Conservation (phyloP, 1,284 basidiomycete genomes). For the Ganoderma multipileum region DNA sequence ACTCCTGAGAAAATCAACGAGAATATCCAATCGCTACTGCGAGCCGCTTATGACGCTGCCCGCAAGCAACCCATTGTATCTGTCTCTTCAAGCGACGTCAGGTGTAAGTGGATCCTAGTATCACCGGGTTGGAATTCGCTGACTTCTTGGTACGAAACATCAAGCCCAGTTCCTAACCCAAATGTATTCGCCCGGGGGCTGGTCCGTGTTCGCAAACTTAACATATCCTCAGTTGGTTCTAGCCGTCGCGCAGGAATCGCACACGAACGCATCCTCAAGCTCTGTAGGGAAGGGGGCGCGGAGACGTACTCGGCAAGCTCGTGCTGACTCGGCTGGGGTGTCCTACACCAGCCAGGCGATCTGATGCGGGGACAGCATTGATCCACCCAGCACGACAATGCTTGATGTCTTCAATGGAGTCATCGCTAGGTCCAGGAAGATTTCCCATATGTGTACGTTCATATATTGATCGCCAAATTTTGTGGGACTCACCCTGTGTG, state of each 20-base stretch:
- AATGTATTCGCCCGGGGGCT: constrained; percentile 4
- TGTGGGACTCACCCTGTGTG: not conserved
- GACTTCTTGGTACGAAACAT: not conserved
- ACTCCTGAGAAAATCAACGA: constrained; percentile 14
- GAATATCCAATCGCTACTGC: constrained; percentile 15
- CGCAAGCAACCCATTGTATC: constrained; percentile 13
- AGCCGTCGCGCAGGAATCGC: not conserved
- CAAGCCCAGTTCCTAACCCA: not conserved
- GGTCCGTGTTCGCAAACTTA: constrained; percentile 9
- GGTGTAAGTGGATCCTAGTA: constrained; percentile 6
- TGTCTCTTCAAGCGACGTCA: constrained; percentile 15
- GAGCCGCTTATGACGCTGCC: constrained; percentile 16
- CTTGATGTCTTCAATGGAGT: constrained; percentile 25
- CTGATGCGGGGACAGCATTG: constrained; percentile 30
- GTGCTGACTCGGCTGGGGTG: not conserved
- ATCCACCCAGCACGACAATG: constrained; percentile 23
- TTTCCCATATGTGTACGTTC: constrained; percentile 28
- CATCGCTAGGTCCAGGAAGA: constrained; percentile 18
- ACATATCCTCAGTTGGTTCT: constrained; percentile 12
- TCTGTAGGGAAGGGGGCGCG: not conserved
- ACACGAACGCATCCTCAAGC: not conserved
- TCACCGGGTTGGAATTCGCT: not conserved
- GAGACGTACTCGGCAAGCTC: not conserved
- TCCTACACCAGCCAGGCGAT: constrained; percentile 20
- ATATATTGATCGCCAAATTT: not conserved